Conservation (phyloP, 768 basidiomycete species). For the Leccinum subgranulosum region DNA sequence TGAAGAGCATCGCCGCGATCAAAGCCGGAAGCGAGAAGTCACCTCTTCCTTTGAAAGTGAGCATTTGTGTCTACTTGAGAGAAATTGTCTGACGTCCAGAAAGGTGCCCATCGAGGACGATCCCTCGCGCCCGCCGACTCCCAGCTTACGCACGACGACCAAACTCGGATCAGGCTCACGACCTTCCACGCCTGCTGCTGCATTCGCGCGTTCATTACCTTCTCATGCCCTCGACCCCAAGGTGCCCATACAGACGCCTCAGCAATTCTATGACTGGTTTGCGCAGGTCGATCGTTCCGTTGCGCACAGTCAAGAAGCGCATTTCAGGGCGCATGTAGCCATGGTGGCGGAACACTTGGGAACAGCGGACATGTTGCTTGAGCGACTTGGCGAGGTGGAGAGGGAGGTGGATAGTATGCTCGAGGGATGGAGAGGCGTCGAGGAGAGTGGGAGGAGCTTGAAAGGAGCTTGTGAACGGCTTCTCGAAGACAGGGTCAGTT, state of each 20-base stretch:
- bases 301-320: constrained; percentile 89
- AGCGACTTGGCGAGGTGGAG: constrained; percentile 71
- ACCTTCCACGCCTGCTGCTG: constrained; percentile 41
- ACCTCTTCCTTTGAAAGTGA: constrained; percentile 75
- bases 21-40: constrained; percentile 58
- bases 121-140: constrained; percentile 31
- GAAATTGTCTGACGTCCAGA: constrained; percentile 31
- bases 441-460: constrained; percentile 87
- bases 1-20: constrained; percentile 59
- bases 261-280: constrained; percentile 98
- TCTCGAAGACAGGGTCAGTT: constrained; percentile 81
- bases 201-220: constrained; percentile 17
- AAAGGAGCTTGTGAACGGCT: constrained; percentile 90
- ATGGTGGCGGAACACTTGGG: constrained; percentile 72
- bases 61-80: constrained; percentile 9
- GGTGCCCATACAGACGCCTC: constrained; percentile 81
- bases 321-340: constrained; percentile 83
- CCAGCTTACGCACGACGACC: constrained; percentile 33
- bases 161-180: constrained; percentile 44
- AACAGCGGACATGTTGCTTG: constrained; percentile 73
- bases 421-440: constrained; percentile 81
- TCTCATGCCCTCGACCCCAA: constrained; percentile 67
- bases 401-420: constrained; percentile 76
- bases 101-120: constrained; percentile 43
- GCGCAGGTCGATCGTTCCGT: constrained; percentile 85